Evolutionary conservation across 345 rosid genomes (phyloP).

Genomic region (Brassica cretica): DNA sequence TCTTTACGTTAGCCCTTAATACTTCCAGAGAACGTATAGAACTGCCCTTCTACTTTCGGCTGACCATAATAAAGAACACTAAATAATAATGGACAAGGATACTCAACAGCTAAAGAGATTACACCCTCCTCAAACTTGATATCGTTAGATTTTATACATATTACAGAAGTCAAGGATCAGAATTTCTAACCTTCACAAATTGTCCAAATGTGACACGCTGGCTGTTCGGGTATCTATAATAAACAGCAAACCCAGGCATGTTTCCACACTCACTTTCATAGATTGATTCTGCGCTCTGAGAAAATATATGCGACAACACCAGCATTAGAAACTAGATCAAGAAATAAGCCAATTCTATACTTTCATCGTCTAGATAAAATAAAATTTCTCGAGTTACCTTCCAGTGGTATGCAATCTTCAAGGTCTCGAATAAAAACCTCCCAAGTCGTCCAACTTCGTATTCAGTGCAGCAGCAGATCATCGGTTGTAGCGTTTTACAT

Average conservation of each 20-base stretch:
- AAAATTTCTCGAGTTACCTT: slow-evolving; percentile 54
- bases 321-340: slow-evolving; percentile 23
- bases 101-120: not conserved
- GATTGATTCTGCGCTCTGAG: slow-evolving; percentile 90
- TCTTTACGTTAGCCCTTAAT: slow-evolving; percentile 3
- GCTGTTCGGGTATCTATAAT: slow-evolving; percentile 92
- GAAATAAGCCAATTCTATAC: not conserved
- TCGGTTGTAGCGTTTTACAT: slow-evolving; percentile 96
- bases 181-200: slow-evolving; percentile 83
- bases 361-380: not conserved
- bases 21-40: slow-evolving; percentile 8
- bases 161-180: slow-evolving; percentile 2
- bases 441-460: slow-evolving; percentile 98
- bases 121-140: slow-evolving; percentile 7
- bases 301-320: slow-evolving; percentile 25
- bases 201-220: slow-evolving; percentile 98
- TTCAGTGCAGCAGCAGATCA: slow-evolving; percentile 99
- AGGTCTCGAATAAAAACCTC: slow-evolving; percentile 84
- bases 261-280: slow-evolving; percentile 97
- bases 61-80: slow-evolving; percentile 2
- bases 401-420: slow-evolving; percentile 96
- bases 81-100: slow-evolving; percentile 9
- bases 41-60: not conserved
- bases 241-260: slow-evolving; percentile 99
- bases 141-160: slow-evolving; percentile 2